Base-by-base conservation (phyloP, 257 asterid genomes). In the Solanum bukasovii region DNA sequence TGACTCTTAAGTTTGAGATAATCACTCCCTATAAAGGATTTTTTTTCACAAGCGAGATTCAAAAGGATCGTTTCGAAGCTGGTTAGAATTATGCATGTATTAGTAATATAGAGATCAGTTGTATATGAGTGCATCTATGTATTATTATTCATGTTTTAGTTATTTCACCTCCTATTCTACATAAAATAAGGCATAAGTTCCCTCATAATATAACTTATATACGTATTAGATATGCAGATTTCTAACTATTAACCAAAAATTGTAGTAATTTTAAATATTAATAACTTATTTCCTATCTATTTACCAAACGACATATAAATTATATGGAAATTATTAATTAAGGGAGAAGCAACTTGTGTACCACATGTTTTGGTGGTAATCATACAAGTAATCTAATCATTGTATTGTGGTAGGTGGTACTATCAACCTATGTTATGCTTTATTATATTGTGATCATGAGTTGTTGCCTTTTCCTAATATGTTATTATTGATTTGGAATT, bases 231-330 rank as follows among this genome's bases (percentile, higher is more conserved):
- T 56, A 18, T 56, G 65, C 0, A 0, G 4, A 56, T 56, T 56
- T 56, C n/a, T 56, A 56, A 18, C 0, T 56, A 3, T 20, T 21
- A 8, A 0, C 12, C 27, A 21, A 59, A 7, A 0, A 7, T 59
- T 7, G 0, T 21, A 7, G 2, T 59, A 59, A 59, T 59, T 59
- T 21, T 59, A 7, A 20, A 20, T 0, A 59, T 59, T 3, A 59
- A 59, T 59, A 3, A 59, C 12, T 59, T 7, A 59, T 20, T 59
- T 59, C 0, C 5, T 20, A 59, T 59, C 2, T 20, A 59, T 8
- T 7, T 59, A 20, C 0, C 67, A 20, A 3, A 59, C 2, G 67
- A 0, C 27, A 7, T 59, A 20, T 59, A 59, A 20, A 59, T 59
- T 20, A 59, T 59, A 7, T 0, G 25, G 0, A 59, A 56, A 56